These are phyloP conservation scores for Naganishia vishniacii DNA, from an alignment of 768 basidiomycete genomes.

Conservation along the genomic window DNA sequence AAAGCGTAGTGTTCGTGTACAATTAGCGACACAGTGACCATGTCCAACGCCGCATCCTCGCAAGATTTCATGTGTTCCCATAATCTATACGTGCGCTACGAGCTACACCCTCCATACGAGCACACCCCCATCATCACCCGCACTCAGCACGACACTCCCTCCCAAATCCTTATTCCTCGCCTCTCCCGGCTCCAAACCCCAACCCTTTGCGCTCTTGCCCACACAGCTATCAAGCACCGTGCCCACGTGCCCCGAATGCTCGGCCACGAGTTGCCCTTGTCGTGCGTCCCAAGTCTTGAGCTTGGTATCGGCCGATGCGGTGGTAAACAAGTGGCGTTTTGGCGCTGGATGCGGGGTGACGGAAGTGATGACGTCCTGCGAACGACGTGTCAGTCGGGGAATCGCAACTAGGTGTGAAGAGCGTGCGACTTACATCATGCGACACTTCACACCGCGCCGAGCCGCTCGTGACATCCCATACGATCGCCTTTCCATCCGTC, in stretches of 20 bases:
- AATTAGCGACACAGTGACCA: too few species aligned
- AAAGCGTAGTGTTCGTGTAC: too few species aligned
- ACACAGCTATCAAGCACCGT: constrained; percentile 71
- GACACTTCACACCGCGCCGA: constrained; percentile 71
- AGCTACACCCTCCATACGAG: constrained; percentile 58
- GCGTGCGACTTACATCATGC: constrained; percentile 61
- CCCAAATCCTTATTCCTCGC: constrained; percentile 25
- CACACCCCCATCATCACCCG: constrained; percentile 82
- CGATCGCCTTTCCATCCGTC: constrained; percentile 87
- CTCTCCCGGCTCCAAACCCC: constrained; percentile 23
- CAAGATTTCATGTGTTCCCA: too few species aligned
- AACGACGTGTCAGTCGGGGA: not conserved
- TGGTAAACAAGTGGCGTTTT: constrained; percentile 69
- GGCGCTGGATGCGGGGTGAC: constrained; percentile 69
- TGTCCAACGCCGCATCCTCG: too few species aligned
- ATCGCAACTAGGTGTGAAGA: not conserved
- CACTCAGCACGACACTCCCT: constrained; percentile 68
- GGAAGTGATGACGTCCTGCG: constrained; percentile 78
- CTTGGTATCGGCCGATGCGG: constrained; percentile 78
- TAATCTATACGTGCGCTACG: too few species aligned
- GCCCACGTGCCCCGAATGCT: constrained; percentile 75
- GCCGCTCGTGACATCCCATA: constrained; percentile 90
- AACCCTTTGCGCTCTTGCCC: constrained; percentile 50
- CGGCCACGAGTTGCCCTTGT: constrained; percentile 68
- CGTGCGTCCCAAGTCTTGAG: constrained; percentile 90